These are phyloP conservation scores for Podaxis mareebaensis DNA, from an alignment of 768 basidiomycete species.

Conservation along the genomic window DNA sequence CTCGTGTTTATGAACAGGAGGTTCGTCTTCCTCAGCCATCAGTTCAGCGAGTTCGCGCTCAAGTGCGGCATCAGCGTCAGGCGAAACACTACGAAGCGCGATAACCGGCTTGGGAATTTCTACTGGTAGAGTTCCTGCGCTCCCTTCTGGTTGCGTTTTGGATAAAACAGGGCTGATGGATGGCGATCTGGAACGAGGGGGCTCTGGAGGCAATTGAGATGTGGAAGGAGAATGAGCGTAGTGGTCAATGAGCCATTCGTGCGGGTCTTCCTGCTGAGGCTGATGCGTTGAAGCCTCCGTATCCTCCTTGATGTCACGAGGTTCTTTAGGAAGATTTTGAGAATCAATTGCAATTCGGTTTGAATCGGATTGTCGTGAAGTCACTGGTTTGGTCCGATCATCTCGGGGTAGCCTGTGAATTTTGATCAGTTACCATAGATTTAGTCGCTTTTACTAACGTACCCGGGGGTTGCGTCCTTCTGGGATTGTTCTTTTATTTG, in stretches of 20 bases:
- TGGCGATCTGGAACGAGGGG: slow-evolving; percentile 28
- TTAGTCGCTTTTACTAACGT: not conserved
- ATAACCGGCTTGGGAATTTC: slow-evolving; percentile 15
- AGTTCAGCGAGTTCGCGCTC: slow-evolving; percentile 49
- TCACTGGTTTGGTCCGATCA: not conserved
- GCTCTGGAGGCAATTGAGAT: slow-evolving; percentile 27
- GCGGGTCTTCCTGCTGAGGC: slow-evolving; percentile 50
- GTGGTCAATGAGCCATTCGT: slow-evolving; percentile 63
- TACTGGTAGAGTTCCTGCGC: slow-evolving; percentile 12
- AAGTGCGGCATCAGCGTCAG: slow-evolving; percentile 39
- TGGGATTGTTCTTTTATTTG: slow-evolving; percentile 4
- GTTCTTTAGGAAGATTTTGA: not conserved
- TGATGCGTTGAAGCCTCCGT: slow-evolving; percentile 14
- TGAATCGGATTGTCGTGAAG: no score
- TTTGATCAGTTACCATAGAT: not conserved
- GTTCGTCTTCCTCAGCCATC: slow-evolving; percentile 28
- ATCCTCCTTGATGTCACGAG: not conserved
- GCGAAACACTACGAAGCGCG: slow-evolving; percentile 24
- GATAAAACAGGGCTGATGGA: slow-evolving; percentile 27
- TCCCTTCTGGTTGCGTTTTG: slow-evolving; percentile 8
- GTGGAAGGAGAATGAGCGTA: slow-evolving; percentile 41
- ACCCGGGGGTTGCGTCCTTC: not conserved
- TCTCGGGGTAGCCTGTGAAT: not conserved
- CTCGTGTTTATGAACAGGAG: slow-evolving; percentile 33
- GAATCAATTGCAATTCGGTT: not conserved